Evolutionary conservation across 208 protist genomes (phyloP), one percentile per base, ranked within the genome.

Genomic region (Acanthamoeba triangularis): DNA sequence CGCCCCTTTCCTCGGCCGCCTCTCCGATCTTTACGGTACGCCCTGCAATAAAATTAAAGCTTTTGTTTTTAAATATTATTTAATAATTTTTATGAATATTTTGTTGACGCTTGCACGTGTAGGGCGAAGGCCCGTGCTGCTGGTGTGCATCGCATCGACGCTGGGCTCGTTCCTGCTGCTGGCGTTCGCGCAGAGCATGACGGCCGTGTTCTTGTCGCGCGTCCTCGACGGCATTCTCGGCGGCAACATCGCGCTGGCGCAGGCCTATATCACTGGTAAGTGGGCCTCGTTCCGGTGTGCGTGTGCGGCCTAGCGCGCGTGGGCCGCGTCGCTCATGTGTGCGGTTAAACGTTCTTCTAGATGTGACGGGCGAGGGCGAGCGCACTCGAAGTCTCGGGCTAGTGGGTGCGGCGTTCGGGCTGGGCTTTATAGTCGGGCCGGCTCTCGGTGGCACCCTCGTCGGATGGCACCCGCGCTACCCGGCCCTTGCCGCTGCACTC

Each of bases 191-290:
- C 52, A 67, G 54, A 90, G 54, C 82, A 59, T 90, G 82, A 90
- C 28, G 20, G 54, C n/a, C 4, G 82, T 90, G 49, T 59, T 90
- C 16, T 13, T 65, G 33, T 69, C 54, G 20, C 82, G 82, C 54
- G 49, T 90, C 8, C 44, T 90, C 30, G 82, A 90, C 54, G 82
- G 82, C 30, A 59, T 90, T 18, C 56, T 90, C 30, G 82, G 82
- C n/a, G 82, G 82, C 82, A 90, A 90, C 56, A 90, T 90, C n/a
- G 47, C 82, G 14, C 33, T 90, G 52, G 82, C 82, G 4, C 82
- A 90, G 82, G 82, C 82, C 52, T 90, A 90, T 52, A 90, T 90
- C 33, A 67, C 82, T 16, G 82, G 82, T 90, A 87, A 44, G 69
- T 37, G 2, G 76, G 16, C 11, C 25, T 85, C 30, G 16, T 41